Evolutionary conservation across 139 green algal genomes (phyloP).

Genomic region (Asterochloris sp.): DNA sequence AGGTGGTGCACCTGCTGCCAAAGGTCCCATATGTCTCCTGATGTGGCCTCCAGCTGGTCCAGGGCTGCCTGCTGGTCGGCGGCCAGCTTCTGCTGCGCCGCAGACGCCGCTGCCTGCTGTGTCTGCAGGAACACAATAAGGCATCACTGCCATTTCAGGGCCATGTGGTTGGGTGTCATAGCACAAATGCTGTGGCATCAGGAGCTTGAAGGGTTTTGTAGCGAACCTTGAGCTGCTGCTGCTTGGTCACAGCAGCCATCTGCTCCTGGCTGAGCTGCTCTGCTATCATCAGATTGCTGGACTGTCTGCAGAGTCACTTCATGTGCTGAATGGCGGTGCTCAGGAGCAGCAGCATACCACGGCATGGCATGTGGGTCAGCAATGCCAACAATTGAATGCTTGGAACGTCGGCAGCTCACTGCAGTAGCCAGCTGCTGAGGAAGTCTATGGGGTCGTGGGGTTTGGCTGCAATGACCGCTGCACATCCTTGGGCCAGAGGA

Average conservation of each 20-base stretch:
- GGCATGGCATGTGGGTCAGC: neutral
- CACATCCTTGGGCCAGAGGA: constrained; percentile 9
- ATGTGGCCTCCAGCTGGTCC: neutral
- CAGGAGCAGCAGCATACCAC: neutral
- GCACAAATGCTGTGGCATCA: neutral
- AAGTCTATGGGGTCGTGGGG: constrained; percentile 8
- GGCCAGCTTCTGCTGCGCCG: neutral
- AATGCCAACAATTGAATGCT: neutral
- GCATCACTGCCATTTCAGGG: neutral
- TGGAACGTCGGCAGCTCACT: neutral
- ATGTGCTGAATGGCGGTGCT: too few species aligned
- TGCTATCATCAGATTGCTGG: neutral
- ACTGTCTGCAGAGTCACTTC: neutral
- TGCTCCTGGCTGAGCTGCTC: constrained; percentile 5
- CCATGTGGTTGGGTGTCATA: neutral
- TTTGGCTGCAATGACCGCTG: constrained; percentile 9
- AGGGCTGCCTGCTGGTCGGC: constrained; percentile 3
- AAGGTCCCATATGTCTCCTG: neutral
- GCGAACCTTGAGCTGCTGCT: neutral
- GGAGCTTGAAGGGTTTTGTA: neutral
- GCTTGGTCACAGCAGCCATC: neutral
- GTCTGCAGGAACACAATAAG: neutral
- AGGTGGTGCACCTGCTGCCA: neutral
- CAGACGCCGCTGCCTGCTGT: neutral
- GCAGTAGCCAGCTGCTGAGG: constrained; percentile 3